Evolutionary conservation across 208 protist species (phyloP), one percentile per base, ranked within the genome.

Genomic region (Vickermania ingenoplastis): DNA sequence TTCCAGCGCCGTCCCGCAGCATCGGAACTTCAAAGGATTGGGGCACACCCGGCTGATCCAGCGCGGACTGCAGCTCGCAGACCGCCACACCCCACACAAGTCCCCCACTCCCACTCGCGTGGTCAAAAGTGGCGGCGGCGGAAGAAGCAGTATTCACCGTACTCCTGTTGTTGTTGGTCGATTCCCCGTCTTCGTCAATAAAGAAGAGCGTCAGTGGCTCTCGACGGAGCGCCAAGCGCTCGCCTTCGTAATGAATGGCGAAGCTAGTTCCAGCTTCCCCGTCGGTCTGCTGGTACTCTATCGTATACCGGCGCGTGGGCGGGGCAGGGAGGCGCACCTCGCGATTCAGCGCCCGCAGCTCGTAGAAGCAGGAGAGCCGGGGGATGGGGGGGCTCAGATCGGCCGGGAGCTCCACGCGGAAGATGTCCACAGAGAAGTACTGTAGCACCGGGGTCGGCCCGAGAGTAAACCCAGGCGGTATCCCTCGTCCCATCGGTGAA

Each of bases 181-280:
- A 54, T 5, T 54, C 7, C 41, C 71, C 72, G 22, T 81, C 79
- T 41, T 87, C 88, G 51, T 92, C 83, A 13, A 88, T 58, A 41
- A 92, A 78, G 67, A 91, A 92, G 11, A 95, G 52, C 14, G 81
- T 79, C 3, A 95, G 80, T n/a, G 83, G 84, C 63, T 88, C 82
- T 0, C 84, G 79, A 53, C 74, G 71, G 22, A 82, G 61, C 4
- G 65, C 63, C 1, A 78, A 63, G 45, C 86, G 57, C 41, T 86
- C 63, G 0, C 67, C 53, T 23, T 76, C 27, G 27, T 77, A 81
- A 5, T 14, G 24, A 11, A 91, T 60, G 5, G 74, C 62, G 53
- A 89, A 77, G 2, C 62, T 55, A n/a, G 66, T 83, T 5, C 67
- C 60, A 41, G 57, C 41, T 14, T n/a, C 21, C 0, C 61, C 66